Base-by-base conservation (phyloP, 2,329 filamentous ascomycete species). In the Xylaria digitata region DNA sequence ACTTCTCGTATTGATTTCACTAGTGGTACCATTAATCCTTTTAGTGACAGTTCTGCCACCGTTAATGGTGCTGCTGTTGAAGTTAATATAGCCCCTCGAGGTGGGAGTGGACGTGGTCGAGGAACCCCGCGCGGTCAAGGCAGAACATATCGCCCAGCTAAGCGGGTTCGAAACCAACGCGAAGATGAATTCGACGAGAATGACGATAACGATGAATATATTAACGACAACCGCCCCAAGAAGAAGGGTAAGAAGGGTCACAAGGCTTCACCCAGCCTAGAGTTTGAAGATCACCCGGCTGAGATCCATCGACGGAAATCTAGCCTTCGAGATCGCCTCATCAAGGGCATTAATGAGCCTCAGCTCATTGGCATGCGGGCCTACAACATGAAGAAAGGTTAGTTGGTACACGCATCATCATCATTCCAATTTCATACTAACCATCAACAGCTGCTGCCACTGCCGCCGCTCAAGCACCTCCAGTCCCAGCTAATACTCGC, bases 341-440 rank as follows among this genome's bases (percentile, higher is more conserved):
- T 66, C 50, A 26, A 26, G 6, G 66, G 66, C 4, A 48, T 3
- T 57, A n/a, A 8, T 13, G 55, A 49, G 23, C 66, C 66, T 6
- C 63, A 60, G 50, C 7, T 17, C 21, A 19, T 61, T 17, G 66
- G 66, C 30, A 68, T 68, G 66, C 58, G 63, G 17, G 63, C 21
- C 0, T 48, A 55, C 15, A 68, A 68, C 1, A 6, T 46, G 43
- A 61, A 43, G 23, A 60, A 60, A 49, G 66, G 66, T 66, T 1
- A 32, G 63, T 37, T 9, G 6, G 7, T 5, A 37, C 6, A 9
- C 40, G 9, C 19, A 15, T 6, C 7, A 5, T n/a, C 8, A 1
- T 32, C 7, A 17, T 21, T 19, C 9, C 6, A 1, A 3, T 26
- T 3, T 0, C 2, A 43, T 32, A 17, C 48, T 67, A 55, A 64